phyloP scores from a whole-genome alignment of 2,329 filamentous ascomycete genomes.

The Plectosphaerella plurivora region DNA sequence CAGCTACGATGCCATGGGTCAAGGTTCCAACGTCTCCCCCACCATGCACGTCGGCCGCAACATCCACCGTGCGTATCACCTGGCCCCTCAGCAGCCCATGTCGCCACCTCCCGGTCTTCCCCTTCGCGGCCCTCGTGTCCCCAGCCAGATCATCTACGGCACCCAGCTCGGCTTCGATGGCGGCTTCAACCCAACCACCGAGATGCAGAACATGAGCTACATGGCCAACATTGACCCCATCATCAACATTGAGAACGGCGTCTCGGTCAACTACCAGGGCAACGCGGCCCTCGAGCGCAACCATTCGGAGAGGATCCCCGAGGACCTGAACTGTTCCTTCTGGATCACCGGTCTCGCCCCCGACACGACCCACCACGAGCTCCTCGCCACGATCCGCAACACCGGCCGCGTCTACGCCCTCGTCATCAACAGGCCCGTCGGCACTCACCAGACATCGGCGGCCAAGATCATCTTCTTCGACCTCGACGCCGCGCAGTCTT shows the following conservation, averaged over 20 bases:
- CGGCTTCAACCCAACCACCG: no score
- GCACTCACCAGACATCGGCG: conserved; percentile 28
- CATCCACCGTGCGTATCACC: no score
- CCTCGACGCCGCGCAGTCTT: conserved; percentile 29
- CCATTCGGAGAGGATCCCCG: conserved; percentile 31
- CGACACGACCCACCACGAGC: conserved; percentile 32
- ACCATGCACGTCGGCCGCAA: no score
- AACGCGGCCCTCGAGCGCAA: conserved; percentile 30
- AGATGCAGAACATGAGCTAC: no score
- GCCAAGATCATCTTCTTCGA: conserved; percentile 48
- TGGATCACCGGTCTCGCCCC: conserved; percentile 49
- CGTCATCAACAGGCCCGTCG: conserved; percentile 45
- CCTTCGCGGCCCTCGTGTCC: no score
- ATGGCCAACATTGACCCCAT: no score
- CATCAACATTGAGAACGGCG: conserved; percentile 5
- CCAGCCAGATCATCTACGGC: no score
- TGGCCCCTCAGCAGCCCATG: no score
- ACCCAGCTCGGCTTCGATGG: no score
- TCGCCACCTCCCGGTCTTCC: no score
- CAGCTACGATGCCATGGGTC: no score
- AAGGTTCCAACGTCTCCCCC: no score
- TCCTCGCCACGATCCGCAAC: conserved; percentile 37
- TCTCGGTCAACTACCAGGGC: conserved; percentile 33
- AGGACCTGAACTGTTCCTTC: conserved; percentile 42
- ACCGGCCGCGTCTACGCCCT: conserved; percentile 47